Percentiles rank a stretch among this genome's conserved stretches.
Conservation (phyloP, 257 asterid genomes). For the Dorcoceras hygrometricum region DNA sequence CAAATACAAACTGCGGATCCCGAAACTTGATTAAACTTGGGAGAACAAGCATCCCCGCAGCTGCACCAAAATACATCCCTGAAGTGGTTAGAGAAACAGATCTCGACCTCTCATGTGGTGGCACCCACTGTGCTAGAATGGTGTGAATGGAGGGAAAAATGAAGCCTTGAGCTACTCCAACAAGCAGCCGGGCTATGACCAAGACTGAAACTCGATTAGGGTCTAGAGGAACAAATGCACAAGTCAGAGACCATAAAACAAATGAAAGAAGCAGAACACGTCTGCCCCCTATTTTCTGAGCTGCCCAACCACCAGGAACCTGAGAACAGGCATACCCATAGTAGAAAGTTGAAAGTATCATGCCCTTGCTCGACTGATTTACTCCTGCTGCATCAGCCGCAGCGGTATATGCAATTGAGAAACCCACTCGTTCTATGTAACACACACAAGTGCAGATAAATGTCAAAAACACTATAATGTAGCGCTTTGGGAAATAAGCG, state of each 20-base stretch:
- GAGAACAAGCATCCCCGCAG: conserved; percentile 75
- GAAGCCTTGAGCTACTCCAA: conserved; percentile 95
- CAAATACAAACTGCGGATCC: conserved; percentile 82
- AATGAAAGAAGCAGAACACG: conserved; percentile 80
- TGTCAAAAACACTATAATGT: conserved; percentile 63
- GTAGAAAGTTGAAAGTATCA: conserved; percentile 80
- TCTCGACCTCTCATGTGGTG: conserved; percentile 87
- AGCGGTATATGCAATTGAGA: conserved; percentile 86
- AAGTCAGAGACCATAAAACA: conserved; percentile 77
- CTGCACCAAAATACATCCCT: conserved; percentile 93
- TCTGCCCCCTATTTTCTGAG: conserved; percentile 84
- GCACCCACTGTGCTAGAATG: conserved; percentile 95
- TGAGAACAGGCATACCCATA: conserved; percentile 93
- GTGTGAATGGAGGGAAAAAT: conserved; percentile 96
- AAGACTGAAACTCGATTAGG: conserved; percentile 52
- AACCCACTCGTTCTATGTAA: conserved; percentile 89
- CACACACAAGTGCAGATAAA: conserved; percentile 88
- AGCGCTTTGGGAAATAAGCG: conserved; percentile 61
- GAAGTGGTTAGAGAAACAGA: conserved; percentile 90
- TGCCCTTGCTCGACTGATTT: conserved; percentile 80
- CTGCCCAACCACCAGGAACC: conserved; percentile 98
- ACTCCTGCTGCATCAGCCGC: conserved; percentile 89
- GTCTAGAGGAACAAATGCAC: conserved; percentile 76
- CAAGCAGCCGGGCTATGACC: conserved; percentile 85
- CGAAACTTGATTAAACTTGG: conserved; percentile 65